These are phyloP conservation scores for Globisporangium lucens DNA, from an alignment of 352 stramenopile genomes.

Conservation along the genomic window DNA sequence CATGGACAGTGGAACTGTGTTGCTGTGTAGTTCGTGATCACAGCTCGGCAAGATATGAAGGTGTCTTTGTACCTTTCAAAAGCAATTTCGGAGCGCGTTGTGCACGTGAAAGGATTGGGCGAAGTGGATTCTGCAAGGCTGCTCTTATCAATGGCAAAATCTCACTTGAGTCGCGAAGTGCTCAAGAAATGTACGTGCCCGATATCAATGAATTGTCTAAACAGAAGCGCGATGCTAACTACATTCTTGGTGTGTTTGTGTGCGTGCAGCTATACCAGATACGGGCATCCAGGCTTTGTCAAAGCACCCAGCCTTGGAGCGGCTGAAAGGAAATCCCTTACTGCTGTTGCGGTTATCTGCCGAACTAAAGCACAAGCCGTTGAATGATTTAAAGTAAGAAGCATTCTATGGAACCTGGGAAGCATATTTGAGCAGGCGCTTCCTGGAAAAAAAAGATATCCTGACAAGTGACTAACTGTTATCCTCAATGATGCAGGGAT, in stretches of 20 bases:
- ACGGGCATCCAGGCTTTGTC: slow-evolving; percentile 15
- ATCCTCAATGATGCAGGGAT: slow-evolving; percentile 16
- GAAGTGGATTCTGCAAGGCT: slow-evolving; percentile 41
- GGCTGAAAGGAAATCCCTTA: slow-evolving; percentile 32
- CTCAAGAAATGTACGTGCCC: slow-evolving; percentile 37
- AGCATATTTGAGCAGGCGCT: not conserved
- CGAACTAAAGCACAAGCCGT: slow-evolving; percentile 17
- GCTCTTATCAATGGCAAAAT: slow-evolving; percentile 43
- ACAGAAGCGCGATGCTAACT: not conserved
- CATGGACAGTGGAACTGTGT: not conserved
- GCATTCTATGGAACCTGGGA: not conserved
- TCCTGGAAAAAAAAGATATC: not conserved
- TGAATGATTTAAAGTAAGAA: slow-evolving; percentile 20
- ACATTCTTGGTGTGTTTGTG: not conserved
- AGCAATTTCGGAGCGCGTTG: slow-evolving; percentile 19
- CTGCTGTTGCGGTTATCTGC: slow-evolving; percentile 20
- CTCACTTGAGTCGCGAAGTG: slow-evolving; percentile 32
- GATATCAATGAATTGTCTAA: not conserved
- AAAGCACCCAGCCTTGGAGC: slow-evolving; percentile 27
- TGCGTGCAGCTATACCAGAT: slow-evolving; percentile 21
- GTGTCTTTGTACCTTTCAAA: slow-evolving; percentile 18
- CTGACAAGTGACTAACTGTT: slow-evolving; percentile 6
- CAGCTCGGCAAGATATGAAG: slow-evolving; percentile 27
- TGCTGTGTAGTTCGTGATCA: slow-evolving; percentile 33
- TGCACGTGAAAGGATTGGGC: slow-evolving; percentile 36